Conservation (phyloP, 352 stramenopile species). For the Peronospora farinosa region DNA sequence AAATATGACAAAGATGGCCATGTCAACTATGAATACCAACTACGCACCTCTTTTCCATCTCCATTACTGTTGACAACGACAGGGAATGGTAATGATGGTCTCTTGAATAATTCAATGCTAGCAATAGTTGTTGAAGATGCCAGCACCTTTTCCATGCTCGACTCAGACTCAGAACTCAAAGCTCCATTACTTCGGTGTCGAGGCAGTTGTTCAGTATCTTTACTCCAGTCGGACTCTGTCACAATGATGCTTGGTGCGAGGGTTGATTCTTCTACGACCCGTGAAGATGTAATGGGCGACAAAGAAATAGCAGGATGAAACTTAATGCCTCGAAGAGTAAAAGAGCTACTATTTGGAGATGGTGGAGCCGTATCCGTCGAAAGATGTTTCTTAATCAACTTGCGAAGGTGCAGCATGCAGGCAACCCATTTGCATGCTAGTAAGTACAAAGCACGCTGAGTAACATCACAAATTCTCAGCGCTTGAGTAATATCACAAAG, state of each 20-base stretch:
- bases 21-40: not conserved
- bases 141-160: conserved; percentile 18
- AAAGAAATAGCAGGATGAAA: conserved; percentile 46
- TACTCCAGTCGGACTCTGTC: conserved; percentile 31
- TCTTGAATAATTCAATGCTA: conserved; percentile 20
- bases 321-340: conserved; percentile 41
- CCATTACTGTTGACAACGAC: conserved; percentile 7
- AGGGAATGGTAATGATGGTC: conserved; percentile 15
- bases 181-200: conserved; percentile 35
- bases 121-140: conserved; percentile 27
- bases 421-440: conserved; percentile 70
- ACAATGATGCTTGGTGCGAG: conserved; percentile 39
- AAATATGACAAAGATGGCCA: not conserved
- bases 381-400: conserved; percentile 58
- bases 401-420: conserved; percentile 64
- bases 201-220: conserved; percentile 26
- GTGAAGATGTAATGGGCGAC: conserved; percentile 46
- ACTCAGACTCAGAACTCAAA: conserved; percentile 30
- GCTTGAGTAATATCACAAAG: conserved; percentile 25
- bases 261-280: conserved; percentile 23
- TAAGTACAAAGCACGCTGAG: conserved; percentile 56
- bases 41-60: conserved; percentile 41
- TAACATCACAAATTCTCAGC: conserved; percentile 22
- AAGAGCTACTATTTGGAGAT: conserved; percentile 34
- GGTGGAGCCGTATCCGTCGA: conserved; percentile 27